These are phyloP conservation scores for Lichtheimia ramosa DNA, from an alignment of 371 early-diverging fungal genomes.

Conservation along the genomic window DNA sequence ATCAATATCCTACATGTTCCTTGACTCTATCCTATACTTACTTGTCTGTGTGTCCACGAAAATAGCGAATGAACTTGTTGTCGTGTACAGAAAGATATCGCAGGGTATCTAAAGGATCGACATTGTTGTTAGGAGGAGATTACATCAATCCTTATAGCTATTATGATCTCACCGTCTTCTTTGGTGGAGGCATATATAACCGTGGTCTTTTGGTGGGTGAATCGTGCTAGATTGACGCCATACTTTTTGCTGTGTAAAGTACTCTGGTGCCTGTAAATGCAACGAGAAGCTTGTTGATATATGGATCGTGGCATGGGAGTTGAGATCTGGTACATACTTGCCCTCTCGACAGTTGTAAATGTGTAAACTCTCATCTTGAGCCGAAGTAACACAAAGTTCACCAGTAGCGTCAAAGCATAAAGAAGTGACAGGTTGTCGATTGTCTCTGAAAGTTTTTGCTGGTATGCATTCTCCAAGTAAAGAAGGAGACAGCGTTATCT, in stretches of 20 bases:
- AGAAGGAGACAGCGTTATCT: slow-evolving; percentile 22
- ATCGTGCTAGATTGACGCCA: slow-evolving; percentile 81
- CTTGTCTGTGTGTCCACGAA: slow-evolving; percentile 81
- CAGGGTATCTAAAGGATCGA: slow-evolving; percentile 68
- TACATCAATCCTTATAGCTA: neutral
- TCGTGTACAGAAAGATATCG: slow-evolving; percentile 91
- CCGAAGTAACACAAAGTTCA: slow-evolving; percentile 66
- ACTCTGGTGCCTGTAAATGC: slow-evolving; percentile 45
- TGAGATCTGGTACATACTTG: slow-evolving; percentile 44
- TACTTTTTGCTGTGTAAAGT: slow-evolving; percentile 81
- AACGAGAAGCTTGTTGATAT: too few relatives aligned
- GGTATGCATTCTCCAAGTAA: slow-evolving; percentile 37
- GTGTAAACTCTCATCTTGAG: slow-evolving; percentile 75
- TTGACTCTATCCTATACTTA: slow-evolving; percentile 19
- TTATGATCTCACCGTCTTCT: slow-evolving; percentile 68
- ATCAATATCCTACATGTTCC: neutral
- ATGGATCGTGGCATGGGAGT: too few relatives aligned
- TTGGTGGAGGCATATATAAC: slow-evolving; percentile 92
- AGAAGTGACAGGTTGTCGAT: slow-evolving; percentile 55
- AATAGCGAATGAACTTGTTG: slow-evolving; percentile 91
- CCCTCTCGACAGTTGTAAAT: slow-evolving; percentile 76
- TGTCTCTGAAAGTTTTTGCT: slow-evolving; percentile 70
- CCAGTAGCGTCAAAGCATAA: slow-evolving; percentile 39
- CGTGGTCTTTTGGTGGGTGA: slow-evolving; percentile 75
- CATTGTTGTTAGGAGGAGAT: neutral